Base-by-base conservation (phyloP, 2,329 filamentous ascomycete species). In the Pleoardoris graminearum region DNA sequence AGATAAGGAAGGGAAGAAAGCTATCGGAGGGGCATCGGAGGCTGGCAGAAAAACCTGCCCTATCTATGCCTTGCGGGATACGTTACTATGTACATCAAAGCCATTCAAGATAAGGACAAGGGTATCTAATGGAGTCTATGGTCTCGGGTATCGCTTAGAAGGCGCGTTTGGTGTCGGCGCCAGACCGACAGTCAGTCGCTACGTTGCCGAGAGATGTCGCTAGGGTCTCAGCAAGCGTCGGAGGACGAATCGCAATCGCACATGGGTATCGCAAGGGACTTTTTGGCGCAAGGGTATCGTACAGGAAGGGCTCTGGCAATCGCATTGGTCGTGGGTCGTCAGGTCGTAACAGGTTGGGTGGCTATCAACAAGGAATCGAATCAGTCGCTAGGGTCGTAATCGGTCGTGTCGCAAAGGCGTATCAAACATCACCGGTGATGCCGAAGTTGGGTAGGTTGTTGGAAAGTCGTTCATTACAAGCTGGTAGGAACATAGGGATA, bases 401-500 rank as follows among this genome's bases (percentile, higher is more conserved):
- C 53, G 43, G 47, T 49, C 51, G 51, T 53, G 19, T 21, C 33
- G 12, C 19, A 47, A 17, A 10, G 29, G 25, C 56, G 39, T 57
- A 53, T 46, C 37, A 53, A 48, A 58, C 57, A 57, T 62, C 59
- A 60, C 59, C 59, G 53, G 51, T 57, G 57, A 58, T 58, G 58
- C 42, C 50, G 49, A 44, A 47, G 50, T 50, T 22, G 46, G 52
- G 46, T 54, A 43, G 55, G 51, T 58, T 53, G 58, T 55, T 62
- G 58, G 51, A 53, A 59, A 57, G 59, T 57, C 62, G 62, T 67
- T 61, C 48, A 67, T 67, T 67, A 61, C 27, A 58, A 63, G 42
- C 53, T 61, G 53, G 59, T 60, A 46, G 45, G 41, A 51, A 51
- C 32, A 48, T 30, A 27, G 42, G 25, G 41, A 50, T 27, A 30